Base-by-base conservation (phyloP, 495 filamentous ascomycete genomes). In the Aspergillus carlsbadensis region DNA sequence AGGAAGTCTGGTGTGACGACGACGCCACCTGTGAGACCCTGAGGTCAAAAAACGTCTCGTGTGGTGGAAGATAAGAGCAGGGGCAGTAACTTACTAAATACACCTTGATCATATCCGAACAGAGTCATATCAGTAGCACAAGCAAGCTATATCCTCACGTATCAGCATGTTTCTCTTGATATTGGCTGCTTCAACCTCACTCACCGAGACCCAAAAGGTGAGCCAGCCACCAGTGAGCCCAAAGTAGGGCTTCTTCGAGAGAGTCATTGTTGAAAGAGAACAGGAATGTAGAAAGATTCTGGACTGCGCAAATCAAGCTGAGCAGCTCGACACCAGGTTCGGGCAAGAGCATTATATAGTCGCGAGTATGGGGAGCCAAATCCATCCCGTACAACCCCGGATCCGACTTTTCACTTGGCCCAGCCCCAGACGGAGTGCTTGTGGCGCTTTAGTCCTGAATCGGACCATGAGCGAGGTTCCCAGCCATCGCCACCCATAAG, bases 41-140 rank as follows among this genome's bases (percentile, higher is more conserved):
- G 26, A 29, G 8, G 26, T 29, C 8, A 29, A 8, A 29, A 3
- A 29, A 3, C 33, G 7, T 39, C 3, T 39, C 36, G 36, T 39
- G 11, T 17, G 15, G 11, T 14, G 3, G 36, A 39, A 35, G 3
- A 21, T 14, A 39, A 10, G 7, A 4, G 26, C 26, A 29, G 26
- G 26, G 8, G 26, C 26, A 29, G 34, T 34, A 37, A 60, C 64
- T 15, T 55, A 73, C 74, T 71, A 52, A 82, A 82, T 2, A 82
- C 75, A 44, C 79, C 80, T 55, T 87, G 82, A 51, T 85, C 82
- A 62, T 86, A 85, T 1, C 82, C 82, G 64, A 86, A 84, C 0
- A 84, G 65, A 10, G 75, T 79, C 81, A 83, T 83, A 58, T 82
- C 79, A 26, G 79, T 82, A 17, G 78, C 72, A 59, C 80, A 83